Evolutionary conservation across 768 basidiomycete species (phyloP).

Genomic region (Agaricus subrufescens): DNA sequence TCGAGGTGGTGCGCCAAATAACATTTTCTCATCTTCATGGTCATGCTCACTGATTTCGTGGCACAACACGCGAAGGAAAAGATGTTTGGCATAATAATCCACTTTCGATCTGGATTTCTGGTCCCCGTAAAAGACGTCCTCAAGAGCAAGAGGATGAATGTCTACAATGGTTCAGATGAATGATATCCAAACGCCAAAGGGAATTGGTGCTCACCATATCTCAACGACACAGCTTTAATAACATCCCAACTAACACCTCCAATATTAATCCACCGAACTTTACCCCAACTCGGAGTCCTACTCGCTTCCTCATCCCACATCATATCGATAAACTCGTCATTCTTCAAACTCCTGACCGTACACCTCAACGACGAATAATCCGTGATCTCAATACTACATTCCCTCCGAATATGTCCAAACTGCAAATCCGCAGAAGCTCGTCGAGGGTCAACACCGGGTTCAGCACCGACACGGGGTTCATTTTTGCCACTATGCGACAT

Average conservation of each 20-base stretch:
- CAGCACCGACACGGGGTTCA: conserved; percentile 43
- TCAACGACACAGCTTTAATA: conserved; percentile 59
- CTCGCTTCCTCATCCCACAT: conserved; percentile 41
- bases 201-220: conserved; percentile 45
- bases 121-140: conserved; percentile 60
- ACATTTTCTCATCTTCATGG: conserved; percentile 17
- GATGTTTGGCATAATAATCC: conserved; percentile 66
- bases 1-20: conserved; percentile 24
- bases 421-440: conserved; percentile 48
- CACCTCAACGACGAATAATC: conserved; percentile 60
- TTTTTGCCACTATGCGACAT: conserved; percentile 24
- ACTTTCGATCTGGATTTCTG: conserved; percentile 57
- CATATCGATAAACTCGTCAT: conserved; percentile 54
- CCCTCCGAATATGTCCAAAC: conserved; percentile 54
- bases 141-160: conserved; percentile 67
- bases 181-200: not conserved
- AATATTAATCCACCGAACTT: conserved; percentile 73
- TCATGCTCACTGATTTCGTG: conserved; percentile 42
- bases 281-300: conserved; percentile 53
- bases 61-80: conserved; percentile 66
- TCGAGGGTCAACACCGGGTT: conserved; percentile 69
- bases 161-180: conserved; percentile 27
- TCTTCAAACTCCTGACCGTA: conserved; percentile 52
- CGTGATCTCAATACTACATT: conserved; percentile 61
- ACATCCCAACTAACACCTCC: conserved; percentile 71